Percentiles rank a stretch among this genome's conserved stretches.
These are phyloP conservation scores for Crithidia fasciculata DNA, from an alignment of 208 protist genomes.

Conservation along the genomic window DNA sequence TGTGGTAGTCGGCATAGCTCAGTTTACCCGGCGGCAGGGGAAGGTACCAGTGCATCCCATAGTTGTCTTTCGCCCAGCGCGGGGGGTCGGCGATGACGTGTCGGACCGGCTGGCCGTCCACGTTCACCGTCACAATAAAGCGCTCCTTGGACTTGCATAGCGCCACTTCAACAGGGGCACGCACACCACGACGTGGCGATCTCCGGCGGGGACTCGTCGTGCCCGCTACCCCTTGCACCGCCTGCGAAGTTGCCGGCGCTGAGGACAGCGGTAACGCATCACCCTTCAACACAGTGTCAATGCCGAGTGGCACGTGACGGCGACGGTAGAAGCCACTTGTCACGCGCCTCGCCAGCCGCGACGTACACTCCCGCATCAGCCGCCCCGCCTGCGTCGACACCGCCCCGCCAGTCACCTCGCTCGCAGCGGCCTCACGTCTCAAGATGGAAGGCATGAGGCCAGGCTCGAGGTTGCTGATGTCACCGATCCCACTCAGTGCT, in stretches of 20 bases:
- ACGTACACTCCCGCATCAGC: slow-evolving; percentile 26
- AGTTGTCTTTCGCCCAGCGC: not conserved
- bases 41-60: not conserved
- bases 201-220: not conserved
- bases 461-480: slow-evolving; percentile 18
- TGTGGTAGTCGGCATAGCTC: not conserved
- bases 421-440: slow-evolving; percentile 19
- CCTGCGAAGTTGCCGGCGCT: not conserved
- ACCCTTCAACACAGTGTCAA: slow-evolving; percentile 4
- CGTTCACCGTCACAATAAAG: not conserved
- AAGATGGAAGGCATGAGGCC: slow-evolving; percentile 10
- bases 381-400: slow-evolving; percentile 22
- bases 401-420: slow-evolving; percentile 18
- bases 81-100: slow-evolving; percentile 2
- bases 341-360: not conserved
- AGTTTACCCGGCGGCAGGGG: not conserved
- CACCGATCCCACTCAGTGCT: slow-evolving; percentile 23
- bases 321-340: not conserved
- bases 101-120: not conserved
- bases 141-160: not conserved
- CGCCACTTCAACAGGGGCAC: not conserved
- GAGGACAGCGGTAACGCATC: not conserved
- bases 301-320: slow-evolving; percentile 4
- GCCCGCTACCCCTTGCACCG: not conserved
- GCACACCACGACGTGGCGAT: not conserved